Evolutionary conservation across 2,329 filamentous ascomycete genomes (phyloP), one percentile per base, ranked within the genome.

Genomic region (Cercospora nicotianae): DNA sequence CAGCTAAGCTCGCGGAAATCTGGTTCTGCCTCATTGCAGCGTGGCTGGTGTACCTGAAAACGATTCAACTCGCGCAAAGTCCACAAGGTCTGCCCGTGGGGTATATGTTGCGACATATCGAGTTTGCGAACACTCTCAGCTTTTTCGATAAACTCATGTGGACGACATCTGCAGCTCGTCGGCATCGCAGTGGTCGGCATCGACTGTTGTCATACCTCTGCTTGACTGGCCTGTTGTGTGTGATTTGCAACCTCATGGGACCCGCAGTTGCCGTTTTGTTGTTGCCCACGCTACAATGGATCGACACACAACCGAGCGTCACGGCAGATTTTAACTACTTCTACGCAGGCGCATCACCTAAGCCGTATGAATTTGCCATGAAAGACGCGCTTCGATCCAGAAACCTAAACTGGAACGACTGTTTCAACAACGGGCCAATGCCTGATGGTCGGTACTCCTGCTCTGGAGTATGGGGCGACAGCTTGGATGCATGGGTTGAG

Each of bases 221-320:
- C 12, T 8, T 53, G 10, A 53, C 20, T 8, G 48, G 48, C 5
- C 12, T 53, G 1, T 67, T 77, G 3, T 75, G 73, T 48, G 65
- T 73, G 9, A 31, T 77, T 0, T 74, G 72, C 61, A 78, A 77
- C 45, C 64, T 78, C 4, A 78, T 78, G 74, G 76, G 76, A 10
- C 75, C 77, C 9, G 72, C 75, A 5, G 68, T 69, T 12, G 75
- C 75, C 7, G 74, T 76, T 0, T 57, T 77, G 10, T 65, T 72
- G 2, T 31, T 77, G 0, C 75, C 74, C 6, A 72, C 68, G 7
- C 64, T 76, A 9, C 72, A 75, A 26, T 76, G 72, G 73, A 60
- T 74, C 3, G 45, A 26, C 12, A 51, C 18, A 60, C 70, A 3
- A 67, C 58, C n/a, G 23, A 31, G 18, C 3, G n/a, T 13, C 9